Evolutionary conservation across 345 rosid genomes (phyloP), one percentile per base, ranked within the genome.

Genomic region (Populus pruinosa): DNA sequence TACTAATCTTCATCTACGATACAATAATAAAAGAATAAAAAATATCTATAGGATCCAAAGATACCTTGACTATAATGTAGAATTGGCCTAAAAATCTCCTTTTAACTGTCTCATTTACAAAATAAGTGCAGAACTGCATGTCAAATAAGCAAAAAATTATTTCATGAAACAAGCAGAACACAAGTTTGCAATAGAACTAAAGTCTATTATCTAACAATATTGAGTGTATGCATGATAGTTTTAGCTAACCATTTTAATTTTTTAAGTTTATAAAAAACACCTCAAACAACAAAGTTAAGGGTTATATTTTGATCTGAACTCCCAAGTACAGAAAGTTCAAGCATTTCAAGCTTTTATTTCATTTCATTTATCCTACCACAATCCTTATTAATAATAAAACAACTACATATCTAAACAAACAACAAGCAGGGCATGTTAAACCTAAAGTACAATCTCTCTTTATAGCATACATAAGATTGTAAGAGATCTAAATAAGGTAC

Each of bases 101-200:
- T 89, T 92, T 70, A 86, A 83, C 63, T 84, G 82, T 73, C 81
- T 85, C 82, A 92, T 92, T 97, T 92, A 89, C 95, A 96, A 90
- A 90, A 90, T 82, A 91, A 94, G 86, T 85, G 87, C 83, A 92
- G 80, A 90, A 93, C 97, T 90, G 92, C 96, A 91, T 79, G 93
- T 93, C 94, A 93, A 91, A 83, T 79, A 84, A 85, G 83, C 86
- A 86, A 82, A 82, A 82, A 86, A 87, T 91, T 91, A 93, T 90
- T 85, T 77, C 72, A 68, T 64, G 92, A 85, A 88, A 84, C 73
- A 75, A 82, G 67, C 35, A 66, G 59, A 82, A 67, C 4, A 11
- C 67, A 53, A 23, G 36, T 66, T 31, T 64, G 36, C 13, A 35
- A 41, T 61, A 78, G 63, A 20, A 29, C 31, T 71, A 31, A 8